Base-by-base conservation (phyloP, 805 yeast species). In the Nakazawaea populi region DNA sequence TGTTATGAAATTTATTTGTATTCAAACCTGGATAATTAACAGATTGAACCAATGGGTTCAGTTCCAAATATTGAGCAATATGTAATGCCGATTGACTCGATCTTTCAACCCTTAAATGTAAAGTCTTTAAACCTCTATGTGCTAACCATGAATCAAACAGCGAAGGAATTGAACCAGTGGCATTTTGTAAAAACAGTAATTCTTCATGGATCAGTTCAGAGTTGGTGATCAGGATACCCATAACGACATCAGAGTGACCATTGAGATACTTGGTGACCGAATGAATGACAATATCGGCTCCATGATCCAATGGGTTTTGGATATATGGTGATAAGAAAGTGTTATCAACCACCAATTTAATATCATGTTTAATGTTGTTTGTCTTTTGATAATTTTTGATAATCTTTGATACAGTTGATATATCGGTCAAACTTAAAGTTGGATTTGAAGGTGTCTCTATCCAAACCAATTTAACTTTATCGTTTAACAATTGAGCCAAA, bases 141-240 rank as follows among this genome's bases (percentile, higher is more conserved):
- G 95, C 91, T 67, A 88, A 82, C 96, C 96, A 89, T 41, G 89
- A 79, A 71, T 89, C 96, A 66, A 89, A 89, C 49, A 96, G 88
- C 24, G 95, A 87, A 56, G 96, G 95, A 56, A 89, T 79, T 30
- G 95, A 89, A 55, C 96, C 96, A 60, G 87, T 74, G 56, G 96
- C 95, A 61, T 88, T 88, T 70, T 89, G 96, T 68, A 88, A 75
- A 74, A 87, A 88, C 54, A 87, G 76, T 69, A 83, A 76, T 62
- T 75, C 73, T 59, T 82, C 82, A 70, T 80, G 80, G 60, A 86
- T 70, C 47, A 63, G 73, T 51, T 77, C 82, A 59, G 69, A 67
- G 74, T 82, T 86, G 57, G 89, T 80, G 48, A 87, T 89, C 55
- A 87, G 79, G 49, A 87, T 83, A 60, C 96, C 96, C 74, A 88